phyloP scores from a whole-genome alignment of 2,329 filamentous ascomycete genomes.

The Aspergillus viridinutans region DNA sequence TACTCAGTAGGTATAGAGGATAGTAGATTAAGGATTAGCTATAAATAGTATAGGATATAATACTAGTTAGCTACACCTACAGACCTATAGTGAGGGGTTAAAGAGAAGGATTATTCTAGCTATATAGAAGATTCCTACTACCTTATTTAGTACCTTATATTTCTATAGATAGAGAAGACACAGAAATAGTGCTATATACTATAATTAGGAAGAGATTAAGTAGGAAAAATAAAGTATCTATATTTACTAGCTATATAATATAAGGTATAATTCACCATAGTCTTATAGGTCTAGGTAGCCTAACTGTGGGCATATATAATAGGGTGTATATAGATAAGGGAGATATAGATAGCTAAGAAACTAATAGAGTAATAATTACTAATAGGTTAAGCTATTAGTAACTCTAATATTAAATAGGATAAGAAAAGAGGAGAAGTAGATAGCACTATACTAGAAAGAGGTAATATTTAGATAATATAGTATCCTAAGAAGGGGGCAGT shows the following conservation, averaged over 20 bases:
- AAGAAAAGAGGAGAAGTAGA: background rate
- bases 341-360: background rate
- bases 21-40: background rate
- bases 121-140: background rate
- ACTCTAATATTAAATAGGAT: background rate
- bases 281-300: background rate
- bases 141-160: background rate
- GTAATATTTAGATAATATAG: conserved; percentile 1
- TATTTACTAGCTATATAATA: background rate
- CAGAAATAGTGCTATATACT: background rate
- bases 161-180: background rate
- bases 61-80: background rate
- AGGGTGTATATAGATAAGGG: background rate
- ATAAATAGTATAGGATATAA: background rate
- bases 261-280: background rate
- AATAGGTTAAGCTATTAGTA: background rate
- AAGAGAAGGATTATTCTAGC: background rate
- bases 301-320: background rate
- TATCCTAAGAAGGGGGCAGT: conserved; percentile 4
- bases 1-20: background rate
- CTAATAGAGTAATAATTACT: background rate
- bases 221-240: background rate
- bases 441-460: background rate
- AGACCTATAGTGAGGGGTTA: background rate
- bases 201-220: background rate